Evolutionary conservation across 257 asterid genomes (phyloP).

Genomic region (Capsicum rhomboideum): DNA sequence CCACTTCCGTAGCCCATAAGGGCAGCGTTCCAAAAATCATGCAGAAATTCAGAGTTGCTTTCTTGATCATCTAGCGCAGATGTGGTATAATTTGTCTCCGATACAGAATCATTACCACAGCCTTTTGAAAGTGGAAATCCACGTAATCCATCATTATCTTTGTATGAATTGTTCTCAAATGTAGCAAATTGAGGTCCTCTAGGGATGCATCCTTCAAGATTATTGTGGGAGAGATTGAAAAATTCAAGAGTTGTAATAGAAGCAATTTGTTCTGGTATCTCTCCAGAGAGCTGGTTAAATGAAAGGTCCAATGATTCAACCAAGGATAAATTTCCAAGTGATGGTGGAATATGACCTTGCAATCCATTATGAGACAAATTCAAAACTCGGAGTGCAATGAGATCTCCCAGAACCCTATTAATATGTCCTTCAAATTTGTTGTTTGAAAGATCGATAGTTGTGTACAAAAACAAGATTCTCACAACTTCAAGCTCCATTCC

Average conservation of each 20-base stretch:
- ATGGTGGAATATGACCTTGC: background rate
- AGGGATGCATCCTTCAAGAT: background rate
- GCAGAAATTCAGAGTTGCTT: background rate
- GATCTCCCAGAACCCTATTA: background rate
- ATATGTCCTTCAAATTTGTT: background rate
- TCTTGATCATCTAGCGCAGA: background rate
- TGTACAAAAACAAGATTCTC: background rate
- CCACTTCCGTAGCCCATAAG: background rate
- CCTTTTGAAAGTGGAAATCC: too few relatives aligned
- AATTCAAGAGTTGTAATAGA: background rate
- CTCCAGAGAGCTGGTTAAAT: background rate
- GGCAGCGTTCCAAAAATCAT: background rate
- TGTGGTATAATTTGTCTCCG: background rate
- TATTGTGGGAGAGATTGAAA: background rate
- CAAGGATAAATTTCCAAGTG: background rate
- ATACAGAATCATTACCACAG: background rate
- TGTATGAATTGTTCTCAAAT: background rate
- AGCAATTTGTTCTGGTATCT: background rate
- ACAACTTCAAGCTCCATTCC: background rate
- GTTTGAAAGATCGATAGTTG: background rate
- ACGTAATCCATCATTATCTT: too few relatives aligned
- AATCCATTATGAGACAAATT: background rate
- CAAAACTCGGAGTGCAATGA: background rate
- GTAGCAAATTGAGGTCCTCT: background rate
- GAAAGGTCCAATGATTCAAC: background rate